phyloP scores from a whole-genome alignment of 2,329 filamentous ascomycete species.

The Penicillium concentricum region DNA sequence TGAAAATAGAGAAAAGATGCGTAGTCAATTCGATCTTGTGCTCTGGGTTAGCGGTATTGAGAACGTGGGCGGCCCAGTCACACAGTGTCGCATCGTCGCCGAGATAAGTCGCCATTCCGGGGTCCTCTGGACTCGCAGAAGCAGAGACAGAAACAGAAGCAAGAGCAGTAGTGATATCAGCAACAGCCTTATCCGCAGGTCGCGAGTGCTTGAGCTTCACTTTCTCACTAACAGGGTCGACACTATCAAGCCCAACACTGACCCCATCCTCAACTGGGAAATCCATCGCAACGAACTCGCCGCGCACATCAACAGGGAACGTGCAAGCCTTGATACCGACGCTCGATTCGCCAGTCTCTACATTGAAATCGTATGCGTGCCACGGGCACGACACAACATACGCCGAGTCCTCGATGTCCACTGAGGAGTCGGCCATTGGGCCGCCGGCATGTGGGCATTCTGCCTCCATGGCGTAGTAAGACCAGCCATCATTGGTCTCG shows the following conservation, averaged over 20 bases:
- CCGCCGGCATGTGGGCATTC: slow-evolving; percentile 50
- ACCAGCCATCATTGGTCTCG: slow-evolving; percentile 43
- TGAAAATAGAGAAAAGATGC: slow-evolving; percentile 45
- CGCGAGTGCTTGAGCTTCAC: slow-evolving; percentile 45
- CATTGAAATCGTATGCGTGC: slow-evolving; percentile 53
- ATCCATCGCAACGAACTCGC: slow-evolving; percentile 37
- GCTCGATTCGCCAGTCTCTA: slow-evolving; percentile 51
- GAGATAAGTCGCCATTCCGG: slow-evolving; percentile 32
- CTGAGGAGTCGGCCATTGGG: slow-evolving; percentile 46
- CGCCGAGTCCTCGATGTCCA: slow-evolving; percentile 51
- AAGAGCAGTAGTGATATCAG: slow-evolving; percentile 5
- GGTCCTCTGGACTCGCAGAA: slow-evolving; percentile 8
- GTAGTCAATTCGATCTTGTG: slow-evolving; percentile 50
- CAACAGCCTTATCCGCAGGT: slow-evolving; percentile 7
- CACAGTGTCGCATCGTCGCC: slow-evolving; percentile 46
- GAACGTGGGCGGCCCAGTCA: slow-evolving; percentile 49
- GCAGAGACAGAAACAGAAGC: not conserved
- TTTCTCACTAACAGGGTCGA: slow-evolving; percentile 49
- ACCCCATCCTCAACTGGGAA: slow-evolving; percentile 28
- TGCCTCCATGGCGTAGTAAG: slow-evolving; percentile 51
- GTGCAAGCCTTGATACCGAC: slow-evolving; percentile 50
- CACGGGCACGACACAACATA: slow-evolving; percentile 50
- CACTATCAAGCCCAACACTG: slow-evolving; percentile 26
- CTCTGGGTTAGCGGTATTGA: slow-evolving; percentile 47
- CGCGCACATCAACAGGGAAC: slow-evolving; percentile 42